A percentile compares a stretch with the other conserved stretches of the same genome.
These are phyloP conservation scores for Leccinum subgranulosum DNA, from an alignment of 768 basidiomycete genomes.

Conservation along the genomic window DNA sequence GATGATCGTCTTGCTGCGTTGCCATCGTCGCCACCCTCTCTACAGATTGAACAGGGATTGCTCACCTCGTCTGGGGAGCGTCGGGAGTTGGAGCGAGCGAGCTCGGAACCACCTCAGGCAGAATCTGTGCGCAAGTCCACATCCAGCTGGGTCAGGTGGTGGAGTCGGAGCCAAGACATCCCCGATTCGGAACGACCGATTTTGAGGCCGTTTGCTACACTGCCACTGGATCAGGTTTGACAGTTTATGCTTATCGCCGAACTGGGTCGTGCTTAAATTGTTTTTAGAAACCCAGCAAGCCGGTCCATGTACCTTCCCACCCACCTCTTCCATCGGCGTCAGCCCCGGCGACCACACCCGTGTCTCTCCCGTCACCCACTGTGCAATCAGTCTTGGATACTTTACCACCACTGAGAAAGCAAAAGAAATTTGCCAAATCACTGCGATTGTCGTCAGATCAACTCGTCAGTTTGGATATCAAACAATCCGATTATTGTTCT, in stretches of 20 bases:
- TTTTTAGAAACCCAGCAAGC: constrained; percentile 13
- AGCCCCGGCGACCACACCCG: constrained; percentile 46
- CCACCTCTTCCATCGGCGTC: constrained; percentile 36
- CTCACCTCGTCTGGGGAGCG: constrained; percentile 18
- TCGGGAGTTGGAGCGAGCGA: constrained; percentile 34
- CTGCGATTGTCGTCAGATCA: constrained; percentile 92
- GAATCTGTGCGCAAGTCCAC: constrained; percentile 40
- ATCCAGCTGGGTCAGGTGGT: constrained; percentile 83
- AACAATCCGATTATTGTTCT: neutral
- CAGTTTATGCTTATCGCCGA: neutral
- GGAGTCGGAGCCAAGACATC: constrained; percentile 59
- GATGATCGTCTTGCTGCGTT: constrained; percentile 22
- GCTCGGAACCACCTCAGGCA: constrained; percentile 37
- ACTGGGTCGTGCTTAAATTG: neutral
- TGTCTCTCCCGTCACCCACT: constrained; percentile 17
- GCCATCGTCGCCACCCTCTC: constrained; percentile 7
- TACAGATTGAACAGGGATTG: constrained; percentile 29
- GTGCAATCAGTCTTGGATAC: constrained; percentile 26
- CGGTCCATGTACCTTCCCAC: neutral
- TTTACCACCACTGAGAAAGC: constrained; percentile 1
- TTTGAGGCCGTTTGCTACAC: constrained; percentile 23
- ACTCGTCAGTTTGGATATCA: constrained; percentile 50
- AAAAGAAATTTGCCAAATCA: constrained; percentile 83
- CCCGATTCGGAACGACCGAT: constrained; percentile 18
- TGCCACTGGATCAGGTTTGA: constrained; percentile 24